Conservation (phyloP, 208 protist species). For the Acanthamoeba lenticulata region DNA sequence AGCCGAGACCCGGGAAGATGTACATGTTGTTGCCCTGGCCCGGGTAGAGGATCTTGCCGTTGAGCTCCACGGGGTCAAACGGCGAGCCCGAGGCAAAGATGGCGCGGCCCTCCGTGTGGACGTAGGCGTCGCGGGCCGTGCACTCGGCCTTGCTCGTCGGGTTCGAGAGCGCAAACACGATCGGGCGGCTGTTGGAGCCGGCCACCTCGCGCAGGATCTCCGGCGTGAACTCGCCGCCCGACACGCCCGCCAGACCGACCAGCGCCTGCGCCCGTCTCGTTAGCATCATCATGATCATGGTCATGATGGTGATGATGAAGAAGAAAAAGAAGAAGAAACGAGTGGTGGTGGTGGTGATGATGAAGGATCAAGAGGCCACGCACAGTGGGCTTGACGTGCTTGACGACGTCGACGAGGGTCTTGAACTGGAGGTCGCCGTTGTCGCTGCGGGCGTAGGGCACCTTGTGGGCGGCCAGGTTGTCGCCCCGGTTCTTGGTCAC, state of each 20-base stretch:
- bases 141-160: slow-evolving; percentile 88
- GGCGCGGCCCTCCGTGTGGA: slow-evolving; percentile 92
- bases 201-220: slow-evolving; percentile 91
- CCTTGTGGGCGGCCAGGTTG: slow-evolving; percentile 90
- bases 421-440: slow-evolving; percentile 60
- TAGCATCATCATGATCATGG: too few relatives aligned
- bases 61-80: slow-evolving; percentile 89
- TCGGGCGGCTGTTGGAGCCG: slow-evolving; percentile 88
- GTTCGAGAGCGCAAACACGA: slow-evolving; percentile 96
- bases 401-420: slow-evolving; percentile 72
- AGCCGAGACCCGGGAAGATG: slow-evolving; percentile 90
- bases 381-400: slow-evolving; percentile 94
- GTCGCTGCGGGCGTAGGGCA: slow-evolving; percentile 90
- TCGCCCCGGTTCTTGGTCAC: slow-evolving; percentile 78
- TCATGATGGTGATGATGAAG: background rate
- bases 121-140: slow-evolving; percentile 94
- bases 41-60: slow-evolving; percentile 89
- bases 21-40: slow-evolving; percentile 98
- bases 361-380: background rate
- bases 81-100: slow-evolving; percentile 97
- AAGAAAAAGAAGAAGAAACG: background rate
- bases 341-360: too few relatives aligned
- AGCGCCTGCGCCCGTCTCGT: background rate
- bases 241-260: slow-evolving; percentile 86
- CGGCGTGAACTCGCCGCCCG: slow-evolving; percentile 94